These are phyloP conservation scores for California macrophylla DNA, from an alignment of 441 rosid genomes.

Conservation along the genomic window DNA sequence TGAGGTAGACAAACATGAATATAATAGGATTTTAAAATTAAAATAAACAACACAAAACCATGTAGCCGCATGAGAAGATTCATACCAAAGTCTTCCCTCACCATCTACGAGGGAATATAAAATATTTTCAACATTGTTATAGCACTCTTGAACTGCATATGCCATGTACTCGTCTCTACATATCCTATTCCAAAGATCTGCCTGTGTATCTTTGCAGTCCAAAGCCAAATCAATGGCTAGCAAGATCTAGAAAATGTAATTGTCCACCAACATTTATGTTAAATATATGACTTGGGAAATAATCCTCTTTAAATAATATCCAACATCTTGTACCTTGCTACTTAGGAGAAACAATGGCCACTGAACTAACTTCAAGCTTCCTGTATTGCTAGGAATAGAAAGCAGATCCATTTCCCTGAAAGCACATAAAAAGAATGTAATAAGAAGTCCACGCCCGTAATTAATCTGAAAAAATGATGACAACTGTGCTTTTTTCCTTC, in stretches of 20 bases:
- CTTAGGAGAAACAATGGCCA: constrained; percentile 99
- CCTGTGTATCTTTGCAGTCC: constrained; percentile 85
- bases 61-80: constrained; percentile 8
- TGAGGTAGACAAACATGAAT: not conserved
- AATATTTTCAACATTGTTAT: constrained; percentile 68
- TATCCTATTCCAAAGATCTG: constrained; percentile 69
- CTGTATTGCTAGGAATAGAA: constrained; percentile 83
- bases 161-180: constrained; percentile 93
- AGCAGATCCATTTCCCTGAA: constrained; percentile 97
- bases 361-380: constrained; percentile 85
- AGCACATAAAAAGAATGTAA: constrained; percentile 17
- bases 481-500: not conserved
- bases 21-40: not conserved
- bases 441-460: not conserved
- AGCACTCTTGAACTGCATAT: constrained; percentile 96
- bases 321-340: constrained; percentile 63
- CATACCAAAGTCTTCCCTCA: constrained; percentile 89
- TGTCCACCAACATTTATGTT: constrained; percentile 13
- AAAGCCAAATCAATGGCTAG: constrained; percentile 91
- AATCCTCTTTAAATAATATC: constrained; percentile 8
- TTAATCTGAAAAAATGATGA: not conserved
- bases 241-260: constrained; percentile 53
- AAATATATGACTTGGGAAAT: constrained; percentile 11
- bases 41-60: constrained; percentile 4
- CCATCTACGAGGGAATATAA: constrained; percentile 81